Evolutionary conservation across 208 protist species (phyloP), one percentile per base, ranked within the genome.

Genomic region (Trypanosoma theileri): DNA sequence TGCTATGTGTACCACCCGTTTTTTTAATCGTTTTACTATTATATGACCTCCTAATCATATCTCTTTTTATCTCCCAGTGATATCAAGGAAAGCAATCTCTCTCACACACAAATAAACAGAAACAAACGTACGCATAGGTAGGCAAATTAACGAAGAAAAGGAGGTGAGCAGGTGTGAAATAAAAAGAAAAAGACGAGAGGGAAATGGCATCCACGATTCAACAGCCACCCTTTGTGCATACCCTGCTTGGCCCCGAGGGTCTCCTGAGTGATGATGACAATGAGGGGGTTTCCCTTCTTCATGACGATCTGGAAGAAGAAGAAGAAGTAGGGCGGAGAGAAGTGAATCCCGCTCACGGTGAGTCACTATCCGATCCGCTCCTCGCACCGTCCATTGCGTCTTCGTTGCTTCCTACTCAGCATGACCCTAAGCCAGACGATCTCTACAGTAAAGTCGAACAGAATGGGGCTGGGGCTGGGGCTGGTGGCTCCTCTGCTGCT

Each of bases 171-270:
- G 28, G 28, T 1, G 6, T 6, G 28, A 6, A 6, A 35, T 35
- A 69, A 60, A 42, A 45, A 53, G 40, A 52, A 50, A 48, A 60
- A 46, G 13, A 69, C 22, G 41, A 11, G 26, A 10, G 13, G 42
- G 1, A 56, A 48, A 70, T 70, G 65, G 65, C 65, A 31, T 21
- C 55, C 16, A 44, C 53, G 0, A 63, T 70, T 63, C 65, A 70
- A 31, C 65, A 70, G 26, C 10, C n/a, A 21, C 52, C 26, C 24
- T 55, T 61, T 46, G 11, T 63, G 19, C 62, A 55, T 50, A 46
- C 26, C 26, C 40, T 4, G 0, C 16, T 28, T 2, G 61, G 17
- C 1, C 31, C 12, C 3, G 61, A 48, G 28, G 61, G 21, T 14
- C 1, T 46, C 4, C 3, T 19, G 17, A 55, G 52, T 45, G 65